phyloP scores from a whole-genome alignment of 1,284 basidiomycete genomes.

The Moesziomyces antarcticus region DNA sequence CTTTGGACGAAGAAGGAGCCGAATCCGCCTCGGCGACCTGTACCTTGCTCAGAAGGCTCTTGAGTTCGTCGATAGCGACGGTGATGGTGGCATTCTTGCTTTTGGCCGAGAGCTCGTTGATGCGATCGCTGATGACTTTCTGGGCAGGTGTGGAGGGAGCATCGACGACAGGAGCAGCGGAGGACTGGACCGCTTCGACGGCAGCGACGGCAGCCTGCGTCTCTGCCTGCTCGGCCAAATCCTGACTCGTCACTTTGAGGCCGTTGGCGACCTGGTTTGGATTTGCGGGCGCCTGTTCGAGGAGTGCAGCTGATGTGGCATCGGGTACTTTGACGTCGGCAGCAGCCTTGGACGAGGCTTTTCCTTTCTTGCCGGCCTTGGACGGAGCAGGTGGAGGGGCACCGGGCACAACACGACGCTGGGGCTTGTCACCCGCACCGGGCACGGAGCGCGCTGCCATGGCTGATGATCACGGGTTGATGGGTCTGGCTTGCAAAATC shows the following conservation, averaged over 20 bases:
- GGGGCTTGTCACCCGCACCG: conserved; percentile 32
- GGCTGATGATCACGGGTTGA: not conserved
- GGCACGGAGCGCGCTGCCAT: conserved; percentile 34
- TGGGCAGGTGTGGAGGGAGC: conserved; percentile 24
- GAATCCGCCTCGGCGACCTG: conserved; percentile 17
- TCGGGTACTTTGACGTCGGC: conserved; percentile 28
- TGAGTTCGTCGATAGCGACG: conserved; percentile 32
- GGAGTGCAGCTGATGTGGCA: conserved; percentile 33
- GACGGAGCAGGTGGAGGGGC: conserved; percentile 33
- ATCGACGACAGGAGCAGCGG: not conserved
- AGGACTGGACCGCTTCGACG: conserved; percentile 22
- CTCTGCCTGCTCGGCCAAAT: conserved; percentile 43
- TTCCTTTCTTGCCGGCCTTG: conserved; percentile 28
- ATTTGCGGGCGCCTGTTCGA: conserved; percentile 27
- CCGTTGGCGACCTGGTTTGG: conserved; percentile 36
- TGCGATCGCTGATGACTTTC: conserved; percentile 27
- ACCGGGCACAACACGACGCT: conserved; percentile 37
- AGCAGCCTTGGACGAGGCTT: conserved; percentile 6
- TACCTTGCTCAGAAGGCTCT: conserved; percentile 26
- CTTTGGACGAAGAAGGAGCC: conserved; percentile 4
- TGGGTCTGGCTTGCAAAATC: too few relatives aligned
- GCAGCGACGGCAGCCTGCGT: conserved; percentile 39
- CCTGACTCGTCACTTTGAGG: conserved; percentile 37
- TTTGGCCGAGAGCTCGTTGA: conserved; percentile 14
- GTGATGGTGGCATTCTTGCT: conserved; percentile 32